phyloP scores from a whole-genome alignment of 768 basidiomycete species.

The Goffeauzyma gilvescens region DNA sequence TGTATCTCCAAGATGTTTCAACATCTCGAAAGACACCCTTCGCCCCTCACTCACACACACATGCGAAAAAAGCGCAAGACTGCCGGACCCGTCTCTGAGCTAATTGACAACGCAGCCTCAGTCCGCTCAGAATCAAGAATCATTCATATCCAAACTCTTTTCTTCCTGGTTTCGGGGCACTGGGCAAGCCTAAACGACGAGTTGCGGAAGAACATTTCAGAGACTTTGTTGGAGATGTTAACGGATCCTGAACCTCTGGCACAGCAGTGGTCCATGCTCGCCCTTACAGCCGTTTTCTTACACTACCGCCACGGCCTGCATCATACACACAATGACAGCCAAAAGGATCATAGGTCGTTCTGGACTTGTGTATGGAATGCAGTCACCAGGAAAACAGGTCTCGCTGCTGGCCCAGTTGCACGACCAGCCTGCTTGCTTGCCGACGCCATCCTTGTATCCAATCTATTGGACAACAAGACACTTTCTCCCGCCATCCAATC shows the following conservation, averaged over 20 bases:
- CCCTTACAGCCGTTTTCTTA: slow-evolving; percentile 45
- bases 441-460: slow-evolving; percentile 38
- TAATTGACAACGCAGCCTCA: too few relatives aligned
- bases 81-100: too few relatives aligned
- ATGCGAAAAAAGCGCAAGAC: too few relatives aligned
- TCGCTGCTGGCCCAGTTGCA: slow-evolving; percentile 39
- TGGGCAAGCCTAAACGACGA: slow-evolving; percentile 46
- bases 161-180: slow-evolving; percentile 67
- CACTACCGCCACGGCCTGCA: too few relatives aligned
- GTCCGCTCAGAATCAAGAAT: slow-evolving; percentile 32
- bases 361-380: too few relatives aligned
- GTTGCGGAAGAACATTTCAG: slow-evolving; percentile 43
- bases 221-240: slow-evolving; percentile 44
- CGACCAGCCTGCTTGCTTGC: slow-evolving; percentile 63
- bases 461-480: slow-evolving; percentile 38
- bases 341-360: too few relatives aligned
- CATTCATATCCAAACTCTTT: slow-evolving; percentile 47
- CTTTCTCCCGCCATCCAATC: slow-evolving; percentile 56
- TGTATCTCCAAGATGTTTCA: too few relatives aligned
- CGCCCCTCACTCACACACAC: too few relatives aligned
- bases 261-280: slow-evolving; percentile 73
- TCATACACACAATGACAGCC: too few relatives aligned
- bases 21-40: too few relatives aligned
- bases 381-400: too few relatives aligned
- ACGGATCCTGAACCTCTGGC: slow-evolving; percentile 44